A percentile compares a stretch with the other conserved stretches of the same genome.
phyloP scores from a whole-genome alignment of 2,329 filamentous ascomycete species.

The Cercospora zeina region DNA sequence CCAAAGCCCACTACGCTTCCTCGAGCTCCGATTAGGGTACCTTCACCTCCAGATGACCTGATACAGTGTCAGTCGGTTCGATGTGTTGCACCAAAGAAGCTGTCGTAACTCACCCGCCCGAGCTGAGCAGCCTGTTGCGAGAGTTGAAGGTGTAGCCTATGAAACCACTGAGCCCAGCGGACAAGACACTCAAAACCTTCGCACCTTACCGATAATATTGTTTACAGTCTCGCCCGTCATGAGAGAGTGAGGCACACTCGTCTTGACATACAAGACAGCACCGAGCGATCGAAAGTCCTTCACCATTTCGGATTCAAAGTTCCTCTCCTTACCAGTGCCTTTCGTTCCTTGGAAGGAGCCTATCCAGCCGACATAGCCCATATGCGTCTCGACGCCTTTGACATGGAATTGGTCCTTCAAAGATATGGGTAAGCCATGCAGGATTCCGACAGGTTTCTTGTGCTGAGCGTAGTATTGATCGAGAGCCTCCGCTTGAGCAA shows the following conservation, averaged over 20 bases:
- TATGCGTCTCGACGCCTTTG: conserved; percentile 48
- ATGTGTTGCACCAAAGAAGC: background rate
- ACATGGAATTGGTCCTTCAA: conserved; percentile 55
- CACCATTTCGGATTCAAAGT: conserved; percentile 61
- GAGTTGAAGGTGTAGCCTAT: conserved; percentile 56
- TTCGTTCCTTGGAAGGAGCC: conserved; percentile 59
- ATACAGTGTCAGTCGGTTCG: background rate
- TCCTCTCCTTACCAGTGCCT: conserved; percentile 52
- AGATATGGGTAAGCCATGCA: conserved; percentile 52
- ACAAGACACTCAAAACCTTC: background rate
- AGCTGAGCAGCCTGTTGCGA: conserved; percentile 55
- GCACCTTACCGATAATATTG: conserved; percentile 55
- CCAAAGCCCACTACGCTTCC: conserved; percentile 60
- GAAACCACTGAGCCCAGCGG: background rate
- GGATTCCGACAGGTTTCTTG: conserved; percentile 46
- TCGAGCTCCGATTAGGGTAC: conserved; percentile 55
- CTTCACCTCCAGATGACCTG: conserved; percentile 59
- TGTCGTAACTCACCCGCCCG: conserved; percentile 47
- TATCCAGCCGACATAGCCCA: conserved; percentile 68
- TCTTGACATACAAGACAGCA: conserved; percentile 58
- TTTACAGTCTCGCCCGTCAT: conserved; percentile 63
- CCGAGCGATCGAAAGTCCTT: conserved; percentile 55
- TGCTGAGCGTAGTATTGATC: conserved; percentile 45
- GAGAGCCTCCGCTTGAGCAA: conserved; percentile 45
- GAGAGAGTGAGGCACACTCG: conserved; percentile 58